phyloP scores from a whole-genome alignment of 31 red algal genomes.

The Pterothamnion heteromorphum region DNA sequence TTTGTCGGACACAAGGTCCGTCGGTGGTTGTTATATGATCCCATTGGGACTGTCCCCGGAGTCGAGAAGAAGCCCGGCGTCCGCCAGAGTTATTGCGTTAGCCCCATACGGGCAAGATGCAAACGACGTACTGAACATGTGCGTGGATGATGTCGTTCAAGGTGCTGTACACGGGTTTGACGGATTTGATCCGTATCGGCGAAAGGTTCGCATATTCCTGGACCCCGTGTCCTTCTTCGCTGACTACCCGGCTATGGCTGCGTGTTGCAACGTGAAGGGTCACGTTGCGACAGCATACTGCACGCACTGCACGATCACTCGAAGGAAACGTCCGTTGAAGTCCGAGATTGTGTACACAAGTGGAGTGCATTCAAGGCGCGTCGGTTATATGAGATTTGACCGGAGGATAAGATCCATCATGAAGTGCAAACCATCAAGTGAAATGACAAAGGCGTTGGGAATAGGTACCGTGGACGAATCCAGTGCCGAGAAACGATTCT shows the following conservation, averaged over 20 bases:
- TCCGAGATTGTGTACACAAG: background rate
- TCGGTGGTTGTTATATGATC: slow-evolving; percentile 2
- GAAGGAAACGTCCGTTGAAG: background rate
- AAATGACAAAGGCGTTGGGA: background rate
- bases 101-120: background rate
- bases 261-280: background rate
- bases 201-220: background rate
- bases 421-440: background rate
- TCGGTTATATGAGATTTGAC: slow-evolving; percentile 18
- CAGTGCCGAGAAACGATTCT: background rate
- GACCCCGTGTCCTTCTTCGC: background rate
- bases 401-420: background rate
- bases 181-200: background rate
- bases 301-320: background rate
- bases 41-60: background rate
- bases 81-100: slow-evolving; percentile 1
- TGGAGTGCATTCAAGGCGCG: slow-evolving; percentile 2
- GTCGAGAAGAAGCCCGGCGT: background rate
- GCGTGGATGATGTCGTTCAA: background rate
- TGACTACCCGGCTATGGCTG: background rate
- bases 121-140: background rate
- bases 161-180: background rate
- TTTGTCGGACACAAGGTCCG: background rate
- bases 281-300: slow-evolving; percentile 2
- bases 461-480: background rate